Base-by-base conservation (phyloP, 202 grass and related monocot species). In the Hordeum pubiflorum region DNA sequence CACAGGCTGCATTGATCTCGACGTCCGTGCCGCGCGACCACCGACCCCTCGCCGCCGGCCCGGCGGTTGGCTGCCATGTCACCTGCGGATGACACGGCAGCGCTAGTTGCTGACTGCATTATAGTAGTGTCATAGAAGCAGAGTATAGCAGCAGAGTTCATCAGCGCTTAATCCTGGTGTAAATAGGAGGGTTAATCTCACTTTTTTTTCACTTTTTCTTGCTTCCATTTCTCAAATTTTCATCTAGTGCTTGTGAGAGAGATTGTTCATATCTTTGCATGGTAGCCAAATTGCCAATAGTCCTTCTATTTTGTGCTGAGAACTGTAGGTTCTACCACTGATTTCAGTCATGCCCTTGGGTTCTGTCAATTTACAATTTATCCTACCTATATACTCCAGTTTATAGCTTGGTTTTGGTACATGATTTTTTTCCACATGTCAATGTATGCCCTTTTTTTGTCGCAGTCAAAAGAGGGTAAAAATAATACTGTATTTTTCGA, bases 1-100 rank as follows among this genome's bases (percentile, higher is more conserved):
- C 81, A 85, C 46, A 66, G 85, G 89, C 64, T 87, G 72, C 81
- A 85, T 18, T 87, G 84, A 87, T 18, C 46, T 17, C 10, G 13
- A 3, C 31, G 11, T 71, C 46, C 14, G 29, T 24, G 15, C 24
- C 24, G 24, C 4, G 65, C 54, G 15, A 6, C 55, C 57, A n/a
- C 24, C 58, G 60, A 32, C 77, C 10, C 40, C 32, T 80, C 63
- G 10, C 23, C 58, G 64, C 40, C 39, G n/a, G 75, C 1, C 6
- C 21, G 3, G 69, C 48, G 48, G 48, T 52, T 52, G 48, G 9
- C 64, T 68, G 10, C 7, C 61, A 4, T 32, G 60, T 11, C 60
- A 58, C 74, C 36, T 6, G 40, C 39, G 74, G 29, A 66, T 37
- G 21, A 21, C 70, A 70, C n/a, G 40, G 82, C 10, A 20, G 64